phyloP scores from a whole-genome alignment of 805 yeast genomes.

The Barnettozyma vustinii region DNA sequence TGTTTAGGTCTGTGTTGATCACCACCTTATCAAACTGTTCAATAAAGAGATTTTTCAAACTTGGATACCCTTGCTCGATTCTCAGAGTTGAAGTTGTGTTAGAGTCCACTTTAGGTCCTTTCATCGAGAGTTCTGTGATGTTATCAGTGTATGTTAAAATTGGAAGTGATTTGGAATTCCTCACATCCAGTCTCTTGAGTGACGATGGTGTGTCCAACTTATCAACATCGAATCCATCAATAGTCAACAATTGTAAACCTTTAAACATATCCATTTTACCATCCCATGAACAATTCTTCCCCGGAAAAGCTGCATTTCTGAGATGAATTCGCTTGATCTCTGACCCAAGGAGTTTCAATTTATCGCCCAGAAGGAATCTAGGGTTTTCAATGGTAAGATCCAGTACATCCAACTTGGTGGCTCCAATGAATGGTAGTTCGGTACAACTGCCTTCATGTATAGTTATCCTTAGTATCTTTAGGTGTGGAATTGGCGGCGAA shows the following conservation, averaged over 20 bases:
- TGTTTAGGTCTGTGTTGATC: not conserved
- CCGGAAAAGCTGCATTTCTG: too few relatives aligned
- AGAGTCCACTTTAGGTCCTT: not conserved
- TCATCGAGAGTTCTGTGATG: not conserved
- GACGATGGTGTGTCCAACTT: not conserved
- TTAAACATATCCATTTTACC: not conserved
- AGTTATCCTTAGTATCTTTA: too few relatives aligned
- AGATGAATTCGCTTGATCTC: too few relatives aligned
- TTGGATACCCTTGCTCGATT: not conserved
- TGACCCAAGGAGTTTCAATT: too few relatives aligned
- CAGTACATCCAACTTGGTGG: too few relatives aligned
- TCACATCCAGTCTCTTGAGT: not conserved
- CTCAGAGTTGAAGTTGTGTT: not conserved
- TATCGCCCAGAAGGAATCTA: too few relatives aligned
- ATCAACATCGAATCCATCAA: not conserved
- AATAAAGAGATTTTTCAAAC: not conserved
- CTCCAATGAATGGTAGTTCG: too few relatives aligned
- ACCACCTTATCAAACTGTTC: not conserved
- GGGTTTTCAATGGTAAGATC: too few relatives aligned
- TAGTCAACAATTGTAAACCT: not conserved
- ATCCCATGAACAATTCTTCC: too few relatives aligned
- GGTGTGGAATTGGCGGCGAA: too few relatives aligned
- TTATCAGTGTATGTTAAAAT: not conserved
- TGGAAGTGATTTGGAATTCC: not conserved
- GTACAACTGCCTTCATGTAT: too few relatives aligned